phyloP scores from a whole-genome alignment of 129 eudicot species.

The Smallanthus sonchifolius region DNA sequence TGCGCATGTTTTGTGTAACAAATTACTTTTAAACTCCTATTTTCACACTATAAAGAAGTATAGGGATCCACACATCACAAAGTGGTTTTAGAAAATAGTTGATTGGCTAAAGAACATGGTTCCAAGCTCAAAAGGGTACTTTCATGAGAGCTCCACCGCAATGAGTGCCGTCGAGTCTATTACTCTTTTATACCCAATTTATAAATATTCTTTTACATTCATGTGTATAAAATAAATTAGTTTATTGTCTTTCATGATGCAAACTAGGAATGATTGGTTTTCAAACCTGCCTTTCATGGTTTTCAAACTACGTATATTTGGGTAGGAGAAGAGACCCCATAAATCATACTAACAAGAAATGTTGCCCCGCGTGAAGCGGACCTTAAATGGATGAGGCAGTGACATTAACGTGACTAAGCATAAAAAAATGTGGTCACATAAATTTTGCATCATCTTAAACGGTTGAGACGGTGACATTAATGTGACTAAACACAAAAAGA shows the following conservation, averaged over 20 bases:
- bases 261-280: not conserved
- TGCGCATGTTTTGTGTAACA: conserved; percentile 24
- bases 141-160: not conserved
- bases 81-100: conserved; percentile 10
- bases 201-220: no score
- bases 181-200: not conserved
- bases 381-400: no score
- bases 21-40: conserved; percentile 13
- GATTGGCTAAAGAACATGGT: conserved; percentile 20
- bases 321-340: no score
- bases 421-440: no score
- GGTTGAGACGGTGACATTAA: no score
- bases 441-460: no score
- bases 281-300: not conserved
- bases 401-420: no score
- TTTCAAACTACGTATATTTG: no score
- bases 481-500: no score
- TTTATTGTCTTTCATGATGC: conserved; percentile 13
- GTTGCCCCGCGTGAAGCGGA: no score
- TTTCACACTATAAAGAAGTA: conserved; percentile 19
- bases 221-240: conserved; percentile 3
- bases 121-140: conserved; percentile 12
- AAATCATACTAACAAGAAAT: no score
- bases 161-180: not conserved
- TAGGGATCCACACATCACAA: conserved; percentile 17